phyloP scores from a whole-genome alignment of 768 basidiomycete genomes.

The Mrakia frigida region DNA sequence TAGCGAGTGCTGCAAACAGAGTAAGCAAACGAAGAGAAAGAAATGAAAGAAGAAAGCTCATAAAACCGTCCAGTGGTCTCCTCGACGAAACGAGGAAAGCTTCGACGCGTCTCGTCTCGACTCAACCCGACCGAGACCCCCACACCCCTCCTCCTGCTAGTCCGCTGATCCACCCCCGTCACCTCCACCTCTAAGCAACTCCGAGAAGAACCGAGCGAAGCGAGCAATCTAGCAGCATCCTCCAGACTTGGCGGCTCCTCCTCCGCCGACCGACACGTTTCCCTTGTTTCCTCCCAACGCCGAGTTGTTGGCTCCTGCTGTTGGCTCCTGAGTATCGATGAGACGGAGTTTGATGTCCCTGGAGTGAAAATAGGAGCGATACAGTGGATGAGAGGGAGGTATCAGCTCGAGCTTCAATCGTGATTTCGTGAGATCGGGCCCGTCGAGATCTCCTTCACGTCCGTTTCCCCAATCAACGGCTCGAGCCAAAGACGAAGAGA shows the following conservation, averaged over 20 bases:
- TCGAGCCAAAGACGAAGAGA: background rate
- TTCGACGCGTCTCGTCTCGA: background rate
- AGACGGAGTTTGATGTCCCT: constrained; percentile 97
- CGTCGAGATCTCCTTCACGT: no score
- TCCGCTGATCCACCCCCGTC: no score
- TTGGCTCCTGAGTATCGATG: constrained; percentile 64
- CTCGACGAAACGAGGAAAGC: no score
- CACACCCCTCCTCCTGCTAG: no score
- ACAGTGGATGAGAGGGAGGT: constrained; percentile 11
- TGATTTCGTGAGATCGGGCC: background rate
- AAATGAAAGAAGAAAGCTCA: no score
- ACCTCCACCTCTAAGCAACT: background rate
- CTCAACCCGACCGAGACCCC: background rate
- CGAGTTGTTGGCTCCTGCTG: constrained; percentile 10
- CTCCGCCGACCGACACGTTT: constrained; percentile 26
- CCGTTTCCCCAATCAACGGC: background rate
- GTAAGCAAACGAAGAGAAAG: no score
- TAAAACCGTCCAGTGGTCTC: no score
- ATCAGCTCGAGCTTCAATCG: background rate
- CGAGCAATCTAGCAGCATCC: constrained; percentile 21
- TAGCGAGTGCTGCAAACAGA: no score
- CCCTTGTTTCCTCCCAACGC: constrained; percentile 14
- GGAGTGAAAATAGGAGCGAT: constrained; percentile 23
- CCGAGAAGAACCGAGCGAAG: background rate
- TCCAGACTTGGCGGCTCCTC: background rate